These are phyloP conservation scores for Pholiota microspora DNA, from an alignment of 768 basidiomycete genomes.

Conservation along the genomic window DNA sequence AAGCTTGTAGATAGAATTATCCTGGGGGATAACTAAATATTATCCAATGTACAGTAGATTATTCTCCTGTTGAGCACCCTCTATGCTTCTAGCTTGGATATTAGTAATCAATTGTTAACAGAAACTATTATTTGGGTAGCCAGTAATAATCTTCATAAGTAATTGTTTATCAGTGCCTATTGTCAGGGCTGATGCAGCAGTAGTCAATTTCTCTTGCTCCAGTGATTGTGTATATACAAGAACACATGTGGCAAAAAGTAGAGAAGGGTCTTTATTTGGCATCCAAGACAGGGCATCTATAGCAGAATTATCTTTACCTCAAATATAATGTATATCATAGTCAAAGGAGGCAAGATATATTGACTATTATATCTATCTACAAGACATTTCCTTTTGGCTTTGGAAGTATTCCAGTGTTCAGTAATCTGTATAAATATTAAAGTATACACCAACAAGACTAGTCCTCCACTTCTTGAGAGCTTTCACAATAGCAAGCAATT, in stretches of 20 bases:
- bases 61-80: not conserved
- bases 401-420: conserved; percentile 29
- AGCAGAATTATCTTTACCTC: conserved; percentile 30
- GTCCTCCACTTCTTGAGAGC: conserved; percentile 25
- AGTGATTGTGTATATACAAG: conserved; percentile 1
- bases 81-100: not conserved
- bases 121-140: not conserved
- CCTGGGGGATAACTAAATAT: not conserved
- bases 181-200: not conserved
- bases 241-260: not conserved
- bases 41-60: not conserved
- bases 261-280: conserved; percentile 1
- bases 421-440: conserved; percentile 34
- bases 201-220: not conserved
- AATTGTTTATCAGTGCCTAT: not conserved
- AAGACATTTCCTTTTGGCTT: conserved; percentile 28
- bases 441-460: conserved; percentile 12
- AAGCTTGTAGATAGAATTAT: not conserved
- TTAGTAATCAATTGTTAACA: not conserved
- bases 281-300: conserved; percentile 35
- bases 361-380: conserved; percentile 29
- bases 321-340: conserved; percentile 30
- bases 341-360: conserved; percentile 34
- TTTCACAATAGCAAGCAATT: conserved; percentile 33
- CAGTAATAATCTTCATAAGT: not conserved